Evolutionary conservation across 345 rosid species (phyloP), one percentile per base, ranked within the genome.

Genomic region (Acer saccharum): DNA sequence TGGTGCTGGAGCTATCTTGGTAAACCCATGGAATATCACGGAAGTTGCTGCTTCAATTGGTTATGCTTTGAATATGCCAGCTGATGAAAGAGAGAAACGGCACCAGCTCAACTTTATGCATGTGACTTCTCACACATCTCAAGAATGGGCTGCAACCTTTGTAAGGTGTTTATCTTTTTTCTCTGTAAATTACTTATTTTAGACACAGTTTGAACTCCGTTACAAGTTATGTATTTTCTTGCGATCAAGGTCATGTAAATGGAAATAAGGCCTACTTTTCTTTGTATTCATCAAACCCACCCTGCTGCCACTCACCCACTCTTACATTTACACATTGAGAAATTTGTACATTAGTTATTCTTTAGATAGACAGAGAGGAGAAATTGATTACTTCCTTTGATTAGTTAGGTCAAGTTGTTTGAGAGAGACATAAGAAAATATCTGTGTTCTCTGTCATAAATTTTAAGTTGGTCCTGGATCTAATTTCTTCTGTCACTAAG

Each of bases 61-160:
- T 32, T 84, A 85, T 81, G 92, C 92, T 70, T 79, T 89, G 81
- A 83, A 85, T 68, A 89, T 89, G 92, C 79, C 88, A 35, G 90
- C 84, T 32, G 81, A 83, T 67, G 92, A 89, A 84, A 83, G 90
- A 85, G 92, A 89, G 66, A 87, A 88, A 72, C 86, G 90, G 32
- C 87, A 87, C 78, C 86, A 85, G 65, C 92, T 85, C 73, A 89
- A 89, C 76, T 89, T 85, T 65, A 74, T 78, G 84, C 89, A 89
- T 85, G 92, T 89, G 57, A 89, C 92, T 44, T 83, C 86, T 67
- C 92, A 89, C 79, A 87, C 92, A 43, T 85, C 92, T 66, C 92
- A 89, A 81, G 92, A 87, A 81, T 89, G 92, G 92, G 92, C 92
- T 74, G 88, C 88, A 80, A 89, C 90, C 14, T 89, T 89, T 78